Conservation (phyloP, 768 basidiomycete species). For the Chalciporus chontae region DNA sequence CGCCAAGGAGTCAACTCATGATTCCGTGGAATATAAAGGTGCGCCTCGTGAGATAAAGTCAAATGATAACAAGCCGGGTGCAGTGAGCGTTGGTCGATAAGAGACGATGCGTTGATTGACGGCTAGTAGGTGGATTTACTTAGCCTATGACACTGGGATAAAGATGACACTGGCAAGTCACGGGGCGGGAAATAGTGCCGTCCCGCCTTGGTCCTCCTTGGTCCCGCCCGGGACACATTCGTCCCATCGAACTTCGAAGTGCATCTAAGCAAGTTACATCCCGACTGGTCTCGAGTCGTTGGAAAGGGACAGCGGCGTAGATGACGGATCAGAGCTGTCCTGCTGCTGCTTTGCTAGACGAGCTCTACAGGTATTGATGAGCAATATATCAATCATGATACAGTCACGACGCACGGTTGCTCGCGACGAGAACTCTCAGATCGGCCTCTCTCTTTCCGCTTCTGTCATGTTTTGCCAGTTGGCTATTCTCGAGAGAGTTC, state of each 20-base stretch:
- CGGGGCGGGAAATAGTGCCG: too few relatives aligned
- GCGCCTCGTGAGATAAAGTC: constrained; percentile 1
- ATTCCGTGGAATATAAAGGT: not conserved
- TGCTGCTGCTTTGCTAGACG: constrained; percentile 7
- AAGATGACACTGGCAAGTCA: too few relatives aligned
- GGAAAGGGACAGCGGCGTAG: not conserved
- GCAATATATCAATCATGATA: not conserved
- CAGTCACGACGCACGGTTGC: too few relatives aligned
- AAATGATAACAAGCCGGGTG: not conserved
- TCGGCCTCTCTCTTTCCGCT: constrained; percentile 52
- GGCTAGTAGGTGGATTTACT: too few relatives aligned
- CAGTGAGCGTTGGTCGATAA: not conserved
- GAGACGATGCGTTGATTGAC: not conserved
- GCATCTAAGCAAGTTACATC: too few relatives aligned
- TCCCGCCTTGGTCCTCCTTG: too few relatives aligned
- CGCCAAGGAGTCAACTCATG: too few relatives aligned
- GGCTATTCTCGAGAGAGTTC: constrained; percentile 63
- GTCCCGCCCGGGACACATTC: too few relatives aligned
- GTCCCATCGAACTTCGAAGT: too few relatives aligned
- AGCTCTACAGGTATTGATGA: constrained; percentile 1
- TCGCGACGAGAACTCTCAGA: constrained; percentile 49
- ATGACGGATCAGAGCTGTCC: not conserved
- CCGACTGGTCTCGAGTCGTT: too few relatives aligned
- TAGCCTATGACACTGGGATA: too few relatives aligned
- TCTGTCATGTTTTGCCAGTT: constrained; percentile 62